Evolutionary conservation across 495 filamentous ascomycete species (phyloP), one percentile per base, ranked within the genome.

Genomic region (Hypoxylon perforatum): DNA sequence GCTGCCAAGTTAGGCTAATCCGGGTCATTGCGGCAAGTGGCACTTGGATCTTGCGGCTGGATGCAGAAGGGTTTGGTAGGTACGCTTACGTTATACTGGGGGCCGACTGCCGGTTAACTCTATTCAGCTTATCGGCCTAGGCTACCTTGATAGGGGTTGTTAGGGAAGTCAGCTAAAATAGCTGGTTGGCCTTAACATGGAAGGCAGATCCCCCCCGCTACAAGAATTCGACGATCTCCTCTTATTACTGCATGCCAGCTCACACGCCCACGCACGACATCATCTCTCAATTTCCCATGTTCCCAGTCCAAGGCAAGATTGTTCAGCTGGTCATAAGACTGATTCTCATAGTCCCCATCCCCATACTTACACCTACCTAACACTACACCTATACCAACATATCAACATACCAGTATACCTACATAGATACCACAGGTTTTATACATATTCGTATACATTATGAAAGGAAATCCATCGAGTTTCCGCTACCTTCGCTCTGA

Each of bases 71-170:
- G n/a, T n/a, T 5, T 39, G 36, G 12, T 8, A 54, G 22, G 39
- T 42, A 47, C n/a, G 55, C 62, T 65, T 65, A 59, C 54, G 54
- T 54, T 50, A 45, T 49, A 35, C 50, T 45, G 39, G 36, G 49
- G 11, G 18, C n/a, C 35, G 12, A 50, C 12, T 51, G 23, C 52
- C 23, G 57, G 50, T 63, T 30, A 39, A 15, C 35, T 41, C 41
- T 12, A 21, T 17, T 33, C 30, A 33, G 30, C 30, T 33, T n/a
- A 33, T 9, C 30, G 30, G 30, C 30, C 11, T 33, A 33, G 30
- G 30, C 30, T 9, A 33, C 30, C 51, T 41, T 63, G n/a, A n/a
- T n/a, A 63, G 5, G 19, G 22, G 1, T 48, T 56, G 7, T 23
- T 9, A 30, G 30, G 44, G 42, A 22, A 42, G 56, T 49, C 56